These are phyloP conservation scores for Zanthoxylum bungeanum DNA, from an alignment of 345 rosid genomes.

Conservation along the genomic window DNA sequence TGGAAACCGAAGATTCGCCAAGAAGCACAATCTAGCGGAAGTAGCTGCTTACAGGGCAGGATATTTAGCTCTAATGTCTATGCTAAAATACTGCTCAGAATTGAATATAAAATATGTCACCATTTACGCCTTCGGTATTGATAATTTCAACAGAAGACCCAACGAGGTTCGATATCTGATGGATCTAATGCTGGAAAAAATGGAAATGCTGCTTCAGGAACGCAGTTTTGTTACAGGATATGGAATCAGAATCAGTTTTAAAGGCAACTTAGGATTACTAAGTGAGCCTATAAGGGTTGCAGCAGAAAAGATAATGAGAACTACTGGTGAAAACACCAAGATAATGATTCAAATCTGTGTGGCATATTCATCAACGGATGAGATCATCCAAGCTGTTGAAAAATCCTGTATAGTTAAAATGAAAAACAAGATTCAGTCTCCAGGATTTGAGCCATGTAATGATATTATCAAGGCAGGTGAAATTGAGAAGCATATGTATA, in stretches of 20 bases:
- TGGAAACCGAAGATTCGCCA: constrained; percentile 50
- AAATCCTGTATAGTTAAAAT: neutral
- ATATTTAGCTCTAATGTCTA: constrained; percentile 40
- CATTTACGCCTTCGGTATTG: constrained; percentile 69
- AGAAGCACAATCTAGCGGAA: constrained; percentile 34
- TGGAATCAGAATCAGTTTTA: constrained; percentile 48
- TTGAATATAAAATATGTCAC: constrained; percentile 64
- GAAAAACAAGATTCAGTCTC: neutral
- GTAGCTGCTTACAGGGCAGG: constrained; percentile 61
- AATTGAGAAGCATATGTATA: constrained; percentile 49
- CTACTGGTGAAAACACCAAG: constrained; percentile 38
- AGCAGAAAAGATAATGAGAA: constrained; percentile 48
- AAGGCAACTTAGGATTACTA: constrained; percentile 50
- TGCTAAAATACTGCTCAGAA: constrained; percentile 67
- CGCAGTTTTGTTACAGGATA: constrained; percentile 49
- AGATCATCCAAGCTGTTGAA: neutral
- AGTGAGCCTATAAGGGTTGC: constrained; percentile 39
- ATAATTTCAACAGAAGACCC: constrained; percentile 57
- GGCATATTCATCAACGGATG: constrained; percentile 43
- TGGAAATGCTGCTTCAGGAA: constrained; percentile 48
- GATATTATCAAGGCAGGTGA: constrained; percentile 30
- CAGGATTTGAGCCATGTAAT: neutral
- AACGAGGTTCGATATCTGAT: constrained; percentile 56
- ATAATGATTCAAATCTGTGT: constrained; percentile 45
- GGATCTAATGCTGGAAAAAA: constrained; percentile 73